These are phyloP conservation scores for Tolypocladium album DNA, from an alignment of 2,329 filamentous ascomycete genomes.

Conservation along the genomic window DNA sequence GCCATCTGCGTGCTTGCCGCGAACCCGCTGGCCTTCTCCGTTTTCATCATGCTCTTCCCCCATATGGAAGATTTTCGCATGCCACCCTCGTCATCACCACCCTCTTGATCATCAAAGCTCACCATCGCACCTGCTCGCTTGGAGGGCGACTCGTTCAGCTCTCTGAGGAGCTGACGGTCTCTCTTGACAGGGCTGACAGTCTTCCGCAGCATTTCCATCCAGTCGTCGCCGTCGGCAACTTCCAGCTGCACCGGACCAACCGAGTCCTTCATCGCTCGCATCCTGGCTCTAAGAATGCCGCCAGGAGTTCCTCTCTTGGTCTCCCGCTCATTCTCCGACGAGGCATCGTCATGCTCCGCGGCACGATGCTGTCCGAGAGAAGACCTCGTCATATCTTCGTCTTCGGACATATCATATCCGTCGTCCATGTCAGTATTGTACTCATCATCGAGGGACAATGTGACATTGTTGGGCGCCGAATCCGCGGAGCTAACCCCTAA, in stretches of 20 bases:
- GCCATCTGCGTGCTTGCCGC: slow-evolving; percentile 19
- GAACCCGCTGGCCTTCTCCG: slow-evolving; percentile 16
- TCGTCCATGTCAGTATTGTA: slow-evolving; percentile 46
- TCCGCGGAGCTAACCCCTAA: slow-evolving; percentile 85
- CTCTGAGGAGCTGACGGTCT: slow-evolving; percentile 63
- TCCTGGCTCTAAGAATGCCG: slow-evolving; percentile 51
- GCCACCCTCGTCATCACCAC: slow-evolving; percentile 40
- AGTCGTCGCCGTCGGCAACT: slow-evolving; percentile 66
- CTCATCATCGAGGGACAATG: slow-evolving; percentile 53
- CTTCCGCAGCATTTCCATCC: slow-evolving; percentile 86
- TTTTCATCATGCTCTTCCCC: slow-evolving; percentile 19
- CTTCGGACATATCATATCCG: slow-evolving; percentile 65
- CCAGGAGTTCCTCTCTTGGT: slow-evolving; percentile 40
- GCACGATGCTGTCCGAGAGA: slow-evolving; percentile 63
- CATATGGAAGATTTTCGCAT: slow-evolving; percentile 29
- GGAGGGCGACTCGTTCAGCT: slow-evolving; percentile 43
- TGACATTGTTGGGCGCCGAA: slow-evolving; percentile 54
- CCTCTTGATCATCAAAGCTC: slow-evolving; percentile 29
- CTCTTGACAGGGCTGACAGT: slow-evolving; percentile 92
- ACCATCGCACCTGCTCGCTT: slow-evolving; percentile 15
- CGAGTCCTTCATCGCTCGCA: slow-evolving; percentile 52
- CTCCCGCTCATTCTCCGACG: slow-evolving; percentile 40
- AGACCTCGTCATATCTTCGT: slow-evolving; percentile 68
- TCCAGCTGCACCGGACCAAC: slow-evolving; percentile 48
- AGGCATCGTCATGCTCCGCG: slow-evolving; percentile 58